A percentile compares a stretch with the other conserved stretches of the same genome.
These are phyloP conservation scores for Penicillium atrosanguineum DNA, from an alignment of 495 filamentous ascomycete genomes.

Conservation along the genomic window DNA sequence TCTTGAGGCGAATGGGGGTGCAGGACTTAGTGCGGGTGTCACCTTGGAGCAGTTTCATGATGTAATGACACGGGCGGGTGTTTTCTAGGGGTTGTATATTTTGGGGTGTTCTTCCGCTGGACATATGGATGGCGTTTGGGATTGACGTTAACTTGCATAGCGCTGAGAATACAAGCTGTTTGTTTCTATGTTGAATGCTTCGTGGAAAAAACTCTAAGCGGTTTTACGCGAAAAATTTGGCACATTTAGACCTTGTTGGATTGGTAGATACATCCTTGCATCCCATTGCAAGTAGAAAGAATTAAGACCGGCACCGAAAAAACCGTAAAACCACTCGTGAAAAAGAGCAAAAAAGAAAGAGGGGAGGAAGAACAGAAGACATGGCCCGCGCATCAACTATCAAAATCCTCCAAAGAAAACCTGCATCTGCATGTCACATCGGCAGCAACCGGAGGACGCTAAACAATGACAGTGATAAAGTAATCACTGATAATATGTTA, in stretches of 20 bases:
- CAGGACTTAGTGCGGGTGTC: conserved; percentile 68
- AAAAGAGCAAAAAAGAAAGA: conserved; percentile 9
- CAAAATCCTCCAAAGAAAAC: conserved; percentile 12
- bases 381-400: conserved; percentile 33
- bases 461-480: background rate
- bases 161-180: conserved; percentile 4
- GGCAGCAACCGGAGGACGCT: conserved; percentile 1
- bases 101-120: too few species aligned
- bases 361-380: conserved; percentile 21
- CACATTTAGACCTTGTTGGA: conserved; percentile 14
- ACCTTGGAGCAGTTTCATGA: conserved; percentile 75
- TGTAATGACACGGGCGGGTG: conserved; percentile 81
- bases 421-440: conserved; percentile 4
- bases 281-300: conserved; percentile 13
- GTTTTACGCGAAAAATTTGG: background rate
- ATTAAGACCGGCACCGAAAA: conserved; percentile 16
- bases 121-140: conserved; percentile 10
- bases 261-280: conserved; percentile 25
- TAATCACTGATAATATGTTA: conserved; percentile 25
- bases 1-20: conserved; percentile 82
- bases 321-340: conserved; percentile 10
- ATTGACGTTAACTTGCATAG: conserved; percentile 10
- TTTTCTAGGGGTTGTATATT: conserved; percentile 52
- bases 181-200: background rate
- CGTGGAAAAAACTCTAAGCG: background rate